Base-by-base conservation (phyloP, 345 rosid genomes). In the Eucalyptus tenuipes region DNA sequence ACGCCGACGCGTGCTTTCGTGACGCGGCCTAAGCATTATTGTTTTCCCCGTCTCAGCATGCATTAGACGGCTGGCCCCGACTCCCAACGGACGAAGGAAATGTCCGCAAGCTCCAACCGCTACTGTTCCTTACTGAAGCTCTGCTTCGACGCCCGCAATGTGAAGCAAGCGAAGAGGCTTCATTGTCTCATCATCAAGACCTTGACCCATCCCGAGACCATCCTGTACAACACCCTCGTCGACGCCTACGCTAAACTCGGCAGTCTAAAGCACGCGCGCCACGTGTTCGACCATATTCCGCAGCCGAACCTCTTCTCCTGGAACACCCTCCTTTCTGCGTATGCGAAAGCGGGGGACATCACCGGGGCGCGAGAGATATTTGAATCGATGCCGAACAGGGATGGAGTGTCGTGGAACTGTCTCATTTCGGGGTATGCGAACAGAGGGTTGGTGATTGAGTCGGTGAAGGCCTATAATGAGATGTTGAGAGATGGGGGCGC, bases 401-500 rank as follows among this genome's bases (percentile, higher is more conserved):
- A 97, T 88, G 94, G 92, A 75, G 96, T 96, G 90, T 92, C 98
- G 45, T 97, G 98, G 99, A 98, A 96, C 91, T 89, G 95, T 80
- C 91, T 96, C 88, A 95, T 98, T 88, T 94, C 96, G 3, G 98
- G 98, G 40, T 95, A 96, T 50, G 95, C 94, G 2, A 64, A 89
- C 88, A 90, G 61, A 53, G 96, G 96, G 33, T 85, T 90, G 87
- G 92, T 94, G 75, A 31, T 64, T 45, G 94, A 91, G 87, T 95
- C 98, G 2, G 94, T 95, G 71, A 91, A 92, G 79, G 91, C 93
- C 87, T 98, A 92, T 91, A 94, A 92, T 81, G 92, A 88, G 88
- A 94, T 98, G 98, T 88, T 96, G 93, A 93, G 88, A 91, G 94
- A 95, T 40, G 94, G 94, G 55, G 66, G 88, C 82, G 81, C 22